Base-by-base conservation (phyloP, 768 basidiomycete genomes). In the Russula sp. region DNA sequence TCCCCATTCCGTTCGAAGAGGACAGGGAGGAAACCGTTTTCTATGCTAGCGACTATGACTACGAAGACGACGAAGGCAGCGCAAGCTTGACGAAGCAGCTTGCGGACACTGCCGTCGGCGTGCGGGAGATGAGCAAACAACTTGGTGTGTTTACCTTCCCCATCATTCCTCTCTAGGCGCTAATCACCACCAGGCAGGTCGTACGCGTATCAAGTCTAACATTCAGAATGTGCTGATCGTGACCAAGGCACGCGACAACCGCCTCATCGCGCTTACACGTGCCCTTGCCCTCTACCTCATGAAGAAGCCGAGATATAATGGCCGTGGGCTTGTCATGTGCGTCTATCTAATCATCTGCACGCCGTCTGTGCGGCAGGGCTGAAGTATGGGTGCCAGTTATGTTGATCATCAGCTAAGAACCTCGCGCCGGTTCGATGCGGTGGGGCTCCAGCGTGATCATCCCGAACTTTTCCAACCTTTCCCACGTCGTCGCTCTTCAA, bases 111-210 rank as follows among this genome's bases (percentile, higher is more conserved):
- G 97, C 97, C 18, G 91, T 93, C 13, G 90, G 93, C 42, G 97
- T 99, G 11, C 82, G 97, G 51, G 97, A 99, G 75, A 95, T 98
- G 93, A 96, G 93, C 83, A 96, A 96, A 74, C 92, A 96, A 73
- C 86, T 99, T 18, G 97, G 96, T 93, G 68, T 70, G 81, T 76
- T 48, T 2, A 25, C 18, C 10, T 50, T 32, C 25, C 2, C 8
- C 18, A 39, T 43, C 20, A 9, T 32, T 36, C 25, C 45, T 4
- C 49, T 38, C 35, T 43, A 50, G 2, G 25, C 20, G 29, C n/a
- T 41, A 16, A 48, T 47, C 47, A 45, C 22, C 20, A 3, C 18
- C 41, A 35, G 49, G 39, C 69, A 98, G 95, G 96, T 56, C 88
- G 96, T 58, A 93, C 96, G 5, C 83, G 93, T 36, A 91, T 98